These are phyloP conservation scores for Trichoderma sp. DNA, from an alignment of 2,329 filamentous ascomycete species.

Conservation along the genomic window DNA sequence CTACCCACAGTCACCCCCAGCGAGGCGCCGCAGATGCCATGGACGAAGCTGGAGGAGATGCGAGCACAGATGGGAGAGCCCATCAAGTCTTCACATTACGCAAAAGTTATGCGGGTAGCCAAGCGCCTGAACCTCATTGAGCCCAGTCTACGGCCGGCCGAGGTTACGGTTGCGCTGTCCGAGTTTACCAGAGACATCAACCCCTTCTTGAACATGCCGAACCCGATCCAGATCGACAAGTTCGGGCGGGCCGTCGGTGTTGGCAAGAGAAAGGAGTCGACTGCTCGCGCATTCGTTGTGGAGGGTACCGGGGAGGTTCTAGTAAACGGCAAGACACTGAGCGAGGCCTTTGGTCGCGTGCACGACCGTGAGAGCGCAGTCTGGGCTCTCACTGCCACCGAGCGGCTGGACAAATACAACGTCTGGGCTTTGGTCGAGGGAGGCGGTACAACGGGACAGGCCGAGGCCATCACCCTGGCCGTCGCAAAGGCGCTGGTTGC, in stretches of 20 bases:
- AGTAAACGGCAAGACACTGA: slow-evolving; percentile 86
- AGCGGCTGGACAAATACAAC: slow-evolving; percentile 93
- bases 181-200: slow-evolving; percentile 76
- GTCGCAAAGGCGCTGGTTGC: slow-evolving; percentile 84
- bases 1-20: slow-evolving; percentile 68
- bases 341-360: slow-evolving; percentile 78
- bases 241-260: slow-evolving; percentile 77
- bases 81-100: slow-evolving; percentile 76
- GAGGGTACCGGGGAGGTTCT: slow-evolving; percentile 90
- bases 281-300: slow-evolving; percentile 82
- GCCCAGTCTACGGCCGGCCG: slow-evolving; percentile 70
- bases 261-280: slow-evolving; percentile 84
- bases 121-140: slow-evolving; percentile 85
- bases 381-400: slow-evolving; percentile 83
- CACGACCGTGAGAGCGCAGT: slow-evolving; percentile 94
- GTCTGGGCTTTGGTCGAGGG: slow-evolving; percentile 83
- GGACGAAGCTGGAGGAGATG: slow-evolving; percentile 79
- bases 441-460: slow-evolving; percentile 91
- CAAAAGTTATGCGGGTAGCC: slow-evolving; percentile 72
- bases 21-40: slow-evolving; percentile 73
- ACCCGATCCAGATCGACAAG: slow-evolving; percentile 68
- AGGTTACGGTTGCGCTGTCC: slow-evolving; percentile 65
- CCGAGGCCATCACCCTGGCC: slow-evolving; percentile 89
- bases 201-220: slow-evolving; percentile 64
- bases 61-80: slow-evolving; percentile 69